Conservation (phyloP, 2,329 filamentous ascomycete genomes). For the Cytospora leucostoma region DNA sequence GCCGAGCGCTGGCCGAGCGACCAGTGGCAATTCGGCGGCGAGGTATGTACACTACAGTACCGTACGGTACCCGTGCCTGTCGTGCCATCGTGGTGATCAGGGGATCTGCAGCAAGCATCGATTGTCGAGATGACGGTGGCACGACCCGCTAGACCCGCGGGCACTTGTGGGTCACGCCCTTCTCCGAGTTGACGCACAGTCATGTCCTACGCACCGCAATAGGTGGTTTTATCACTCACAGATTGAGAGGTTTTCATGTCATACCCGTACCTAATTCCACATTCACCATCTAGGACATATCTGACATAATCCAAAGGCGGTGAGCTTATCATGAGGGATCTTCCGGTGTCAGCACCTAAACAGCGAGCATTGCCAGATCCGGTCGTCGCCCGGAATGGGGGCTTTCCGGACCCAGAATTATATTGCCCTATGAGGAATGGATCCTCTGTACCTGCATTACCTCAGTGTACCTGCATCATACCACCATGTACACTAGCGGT, state of each 20-base stretch:
- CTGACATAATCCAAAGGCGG: neutral
- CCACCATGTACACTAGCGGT: neutral
- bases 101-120: neutral
- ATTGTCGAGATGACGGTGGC: neutral
- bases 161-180: neutral
- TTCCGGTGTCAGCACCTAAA: neutral
- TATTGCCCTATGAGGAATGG: slow-evolving; percentile 12
- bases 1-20: neutral
- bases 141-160: too few species aligned
- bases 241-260: neutral
- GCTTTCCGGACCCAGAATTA: slow-evolving; percentile 15
- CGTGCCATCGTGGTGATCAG: too few species aligned
- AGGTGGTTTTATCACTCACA: too few species aligned
- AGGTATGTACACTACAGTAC: slow-evolving; percentile 1
- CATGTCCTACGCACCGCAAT: neutral
- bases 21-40: neutral
- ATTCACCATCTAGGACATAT: neutral
- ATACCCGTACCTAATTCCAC: neutral
- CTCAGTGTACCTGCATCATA: slow-evolving; percentile 15
- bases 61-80: too few species aligned
- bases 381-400: slow-evolving; percentile 14
- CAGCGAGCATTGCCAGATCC: slow-evolving; percentile 11
- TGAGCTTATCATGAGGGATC: neutral
- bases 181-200: too few species aligned
- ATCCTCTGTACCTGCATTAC: slow-evolving; percentile 11